Evolutionary conservation across 208 protist genomes (phyloP).

Genomic region (Kentomonas sorsogonicus): DNA sequence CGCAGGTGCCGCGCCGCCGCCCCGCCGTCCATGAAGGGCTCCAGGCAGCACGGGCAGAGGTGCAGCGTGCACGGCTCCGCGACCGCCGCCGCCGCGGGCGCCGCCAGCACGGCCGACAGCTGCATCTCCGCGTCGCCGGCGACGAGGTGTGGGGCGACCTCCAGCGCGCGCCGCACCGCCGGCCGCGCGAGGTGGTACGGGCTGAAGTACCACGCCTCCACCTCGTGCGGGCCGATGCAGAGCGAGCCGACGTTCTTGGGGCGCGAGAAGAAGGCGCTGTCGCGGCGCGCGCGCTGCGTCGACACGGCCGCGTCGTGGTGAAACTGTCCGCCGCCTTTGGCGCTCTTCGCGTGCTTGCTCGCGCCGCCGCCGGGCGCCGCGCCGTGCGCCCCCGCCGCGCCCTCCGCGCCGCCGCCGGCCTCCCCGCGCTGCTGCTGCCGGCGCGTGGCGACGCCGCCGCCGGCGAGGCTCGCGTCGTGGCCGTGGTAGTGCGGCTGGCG

Average conservation of each 20-base stretch:
- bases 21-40: conserved; percentile 89
- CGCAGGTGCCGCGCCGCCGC: conserved; percentile 77
- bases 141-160: conserved; percentile 41
- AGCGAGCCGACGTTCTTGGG: conserved; percentile 97
- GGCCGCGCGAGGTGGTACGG: conserved; percentile 93
- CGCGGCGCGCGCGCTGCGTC: conserved; percentile 60
- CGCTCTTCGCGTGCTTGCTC: conserved; percentile 9
- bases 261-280: conserved; percentile 85
- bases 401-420: conserved; percentile 12
- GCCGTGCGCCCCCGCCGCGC: conserved; percentile 17
- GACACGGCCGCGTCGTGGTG: conserved; percentile 61
- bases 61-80: conserved; percentile 72
- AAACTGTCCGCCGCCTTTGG: conserved; percentile 40
- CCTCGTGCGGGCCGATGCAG: conserved; percentile 93
- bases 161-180: conserved; percentile 51
- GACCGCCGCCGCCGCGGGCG: conserved; percentile 2
- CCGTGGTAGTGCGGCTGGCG: conserved; percentile 30
- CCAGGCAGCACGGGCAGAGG: conserved; percentile 97
- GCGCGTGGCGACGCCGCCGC: conserved; percentile 56
- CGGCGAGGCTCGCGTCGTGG: conserved; percentile 17
- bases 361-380: conserved; percentile 1
- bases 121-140: conserved; percentile 46
- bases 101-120: conserved; percentile 17
- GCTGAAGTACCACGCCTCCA: conserved; percentile 98
- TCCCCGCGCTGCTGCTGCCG: conserved; percentile 23